phyloP scores from a whole-genome alignment of 2,329 filamentous ascomycete species.

The Colletotrichum musicola region DNA sequence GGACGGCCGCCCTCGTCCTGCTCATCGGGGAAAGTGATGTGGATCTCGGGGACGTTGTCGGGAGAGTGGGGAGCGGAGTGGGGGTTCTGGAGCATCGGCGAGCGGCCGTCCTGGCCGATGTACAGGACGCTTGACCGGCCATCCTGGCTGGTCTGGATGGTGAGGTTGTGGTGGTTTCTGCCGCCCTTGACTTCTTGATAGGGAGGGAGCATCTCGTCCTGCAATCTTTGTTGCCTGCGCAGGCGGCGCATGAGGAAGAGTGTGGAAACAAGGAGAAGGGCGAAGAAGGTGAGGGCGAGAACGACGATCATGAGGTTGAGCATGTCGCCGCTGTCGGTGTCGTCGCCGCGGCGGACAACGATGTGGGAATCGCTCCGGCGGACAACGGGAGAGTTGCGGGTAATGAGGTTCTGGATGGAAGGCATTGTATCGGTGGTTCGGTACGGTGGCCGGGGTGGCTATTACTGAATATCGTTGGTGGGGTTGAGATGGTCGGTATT shows the following conservation, averaged over 20 bases:
- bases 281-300: constrained; percentile 81
- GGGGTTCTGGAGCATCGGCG: constrained; percentile 80
- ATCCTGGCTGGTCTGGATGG: constrained; percentile 66
- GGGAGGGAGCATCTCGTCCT: constrained; percentile 71
- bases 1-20: constrained; percentile 86
- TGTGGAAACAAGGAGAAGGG: constrained; percentile 73
- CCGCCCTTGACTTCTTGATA: constrained; percentile 73
- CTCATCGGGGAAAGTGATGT: constrained; percentile 98
- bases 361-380: constrained; percentile 31
- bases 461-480: constrained; percentile 24
- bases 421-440: constrained; percentile 47
- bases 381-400: constrained; percentile 59
- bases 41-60: constrained; percentile 92
- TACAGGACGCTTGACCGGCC: constrained; percentile 79
- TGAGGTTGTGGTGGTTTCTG: constrained; percentile 67
- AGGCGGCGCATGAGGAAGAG: constrained; percentile 81
- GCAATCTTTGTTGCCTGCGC: constrained; percentile 59
- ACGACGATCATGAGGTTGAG: constrained; percentile 84
- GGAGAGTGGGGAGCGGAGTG: constrained; percentile 81
- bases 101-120: constrained; percentile 80
- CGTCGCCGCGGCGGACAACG: constrained; percentile 54
- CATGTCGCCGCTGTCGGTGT: constrained; percentile 67
- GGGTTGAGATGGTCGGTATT: constrained; percentile 27
- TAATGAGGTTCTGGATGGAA: constrained; percentile 52
- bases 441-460: constrained; percentile 9